Percentiles rank a stretch among this genome's conserved stretches.
Evolutionary conservation across 2,329 filamentous ascomycete species (phyloP).

Genomic region (Sporothrix brasiliensis): DNA sequence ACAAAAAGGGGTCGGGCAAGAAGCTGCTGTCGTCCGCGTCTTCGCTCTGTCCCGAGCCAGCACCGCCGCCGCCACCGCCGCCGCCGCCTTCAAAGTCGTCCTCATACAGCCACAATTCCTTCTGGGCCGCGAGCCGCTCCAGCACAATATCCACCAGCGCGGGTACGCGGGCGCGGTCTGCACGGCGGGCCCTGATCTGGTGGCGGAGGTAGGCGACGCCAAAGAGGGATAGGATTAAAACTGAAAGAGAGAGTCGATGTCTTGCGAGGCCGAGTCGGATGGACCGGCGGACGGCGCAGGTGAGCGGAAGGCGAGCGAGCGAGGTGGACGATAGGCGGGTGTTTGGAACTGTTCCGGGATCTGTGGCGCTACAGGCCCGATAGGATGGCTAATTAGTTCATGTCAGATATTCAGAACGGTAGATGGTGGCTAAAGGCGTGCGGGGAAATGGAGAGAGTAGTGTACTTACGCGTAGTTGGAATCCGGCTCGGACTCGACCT

Average conservation of each 20-base stretch:
- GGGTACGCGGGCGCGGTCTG: constrained; percentile 73
- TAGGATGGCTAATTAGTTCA: constrained; percentile 84
- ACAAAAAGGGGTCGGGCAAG: constrained; percentile 70
- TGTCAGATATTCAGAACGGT: constrained; percentile 43
- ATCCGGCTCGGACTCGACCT: constrained; percentile 56
- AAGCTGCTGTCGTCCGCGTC: constrained; percentile 61
- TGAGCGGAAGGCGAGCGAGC: constrained; percentile 87
- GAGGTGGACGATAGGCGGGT: constrained; percentile 77
- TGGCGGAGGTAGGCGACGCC: constrained; percentile 65
- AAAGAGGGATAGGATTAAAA: constrained; percentile 57
- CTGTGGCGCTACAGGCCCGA: constrained; percentile 71
- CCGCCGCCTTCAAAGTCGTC: constrained; percentile 33
- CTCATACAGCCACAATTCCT: constrained; percentile 69
- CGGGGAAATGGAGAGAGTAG: constrained; percentile 14
- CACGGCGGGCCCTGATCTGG: constrained; percentile 63
- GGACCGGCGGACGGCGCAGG: constrained; percentile 77
- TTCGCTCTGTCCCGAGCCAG: not conserved
- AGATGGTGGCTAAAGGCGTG: constrained; percentile 23
- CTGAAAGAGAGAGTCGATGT: constrained; percentile 83
- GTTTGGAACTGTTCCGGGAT: constrained; percentile 63
- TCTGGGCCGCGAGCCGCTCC: constrained; percentile 78
- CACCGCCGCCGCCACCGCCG: not conserved
- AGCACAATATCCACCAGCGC: constrained; percentile 82
- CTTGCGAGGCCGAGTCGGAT: constrained; percentile 78
- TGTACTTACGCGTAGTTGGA: constrained; percentile 56